A percentile compares a stretch with the other conserved stretches of the same genome.
phyloP scores from a whole-genome alignment of 2,329 filamentous ascomycete species.

The Coniochaeta sp. region DNA sequence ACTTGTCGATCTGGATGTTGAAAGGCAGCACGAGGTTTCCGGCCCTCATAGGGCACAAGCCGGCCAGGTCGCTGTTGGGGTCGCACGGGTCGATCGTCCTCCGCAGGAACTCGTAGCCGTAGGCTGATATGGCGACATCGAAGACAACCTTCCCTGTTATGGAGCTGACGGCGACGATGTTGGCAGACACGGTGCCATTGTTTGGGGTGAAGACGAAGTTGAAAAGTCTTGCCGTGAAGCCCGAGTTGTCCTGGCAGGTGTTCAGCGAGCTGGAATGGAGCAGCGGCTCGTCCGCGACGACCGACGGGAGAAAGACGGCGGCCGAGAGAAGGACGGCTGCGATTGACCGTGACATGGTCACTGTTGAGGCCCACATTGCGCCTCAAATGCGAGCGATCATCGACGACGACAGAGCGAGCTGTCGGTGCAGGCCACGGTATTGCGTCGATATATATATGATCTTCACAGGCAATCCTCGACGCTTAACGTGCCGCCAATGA shows the following conservation, averaged over 20 bases:
- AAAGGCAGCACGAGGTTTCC: constrained; percentile 48
- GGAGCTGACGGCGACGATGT: constrained; percentile 65
- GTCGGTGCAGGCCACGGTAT: not conserved
- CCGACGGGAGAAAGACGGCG: constrained; percentile 12
- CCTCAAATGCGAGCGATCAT: not conserved
- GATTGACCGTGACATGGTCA: not conserved
- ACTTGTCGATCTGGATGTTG: constrained; percentile 49
- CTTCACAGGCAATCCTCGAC: not conserved
- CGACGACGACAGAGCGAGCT: not conserved
- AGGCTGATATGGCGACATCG: constrained; percentile 62
- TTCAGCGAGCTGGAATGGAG: constrained; percentile 53
- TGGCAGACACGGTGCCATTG: constrained; percentile 56
- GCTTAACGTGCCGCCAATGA: too few species aligned
- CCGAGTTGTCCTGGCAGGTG: constrained; percentile 67
- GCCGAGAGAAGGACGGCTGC: not conserved
- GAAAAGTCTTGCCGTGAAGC: constrained; percentile 74
- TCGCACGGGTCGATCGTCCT: constrained; percentile 63
- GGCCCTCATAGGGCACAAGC: constrained; percentile 75
- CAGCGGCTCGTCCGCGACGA: constrained; percentile 13
- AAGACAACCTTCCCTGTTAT: constrained; percentile 69
- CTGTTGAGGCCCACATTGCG: not conserved
- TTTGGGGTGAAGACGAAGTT: constrained; percentile 63
- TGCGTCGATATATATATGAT: not conserved
- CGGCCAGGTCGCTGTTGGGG: constrained; percentile 39
- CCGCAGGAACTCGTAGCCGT: constrained; percentile 60